phyloP scores from a whole-genome alignment of 2,329 filamentous ascomycete genomes.

The Paraphaeosphaeria sporulosa region DNA sequence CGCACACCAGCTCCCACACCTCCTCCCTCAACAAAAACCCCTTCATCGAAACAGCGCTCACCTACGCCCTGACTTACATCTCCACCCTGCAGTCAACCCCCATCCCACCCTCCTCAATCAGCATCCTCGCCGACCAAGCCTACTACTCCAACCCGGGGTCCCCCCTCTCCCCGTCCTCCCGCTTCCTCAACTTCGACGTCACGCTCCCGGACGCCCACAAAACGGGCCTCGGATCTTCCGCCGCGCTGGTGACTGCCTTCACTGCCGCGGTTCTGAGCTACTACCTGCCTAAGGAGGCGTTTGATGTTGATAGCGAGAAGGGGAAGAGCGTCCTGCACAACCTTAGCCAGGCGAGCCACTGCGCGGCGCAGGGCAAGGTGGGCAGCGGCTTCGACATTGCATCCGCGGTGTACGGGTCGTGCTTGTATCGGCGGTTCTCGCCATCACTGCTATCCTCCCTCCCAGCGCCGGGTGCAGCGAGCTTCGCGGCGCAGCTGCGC shows the following conservation, averaged over 20 bases:
- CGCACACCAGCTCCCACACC: conserved; percentile 40
- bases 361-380: conserved; percentile 94
- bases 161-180: conserved; percentile 40
- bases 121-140: conserved; percentile 92
- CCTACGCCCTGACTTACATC: conserved; percentile 87
- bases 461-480: conserved; percentile 69
- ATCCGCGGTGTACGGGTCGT: conserved; percentile 89
- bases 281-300: conserved; percentile 67
- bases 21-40: conserved; percentile 69
- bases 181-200: conserved; percentile 81
- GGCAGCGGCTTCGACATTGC: conserved; percentile 96
- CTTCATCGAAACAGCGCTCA: conserved; percentile 91
- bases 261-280: conserved; percentile 79
- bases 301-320: conserved; percentile 63
- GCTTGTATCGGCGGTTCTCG: conserved; percentile 90
- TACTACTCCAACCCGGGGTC: conserved; percentile 77
- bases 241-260: conserved; percentile 89
- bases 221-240: conserved; percentile 93
- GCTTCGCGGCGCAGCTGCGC: conserved; percentile 72
- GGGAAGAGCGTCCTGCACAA: conserved; percentile 79
- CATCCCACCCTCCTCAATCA: conserved; percentile 75
- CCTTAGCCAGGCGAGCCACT: conserved; percentile 91
- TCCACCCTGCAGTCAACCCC: conserved; percentile 56
- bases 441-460: conserved; percentile 74
- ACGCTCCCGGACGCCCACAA: conserved; percentile 84